Conservation (phyloP, 148 eudicot genomes). For the Vaccinium corymbosum region DNA sequence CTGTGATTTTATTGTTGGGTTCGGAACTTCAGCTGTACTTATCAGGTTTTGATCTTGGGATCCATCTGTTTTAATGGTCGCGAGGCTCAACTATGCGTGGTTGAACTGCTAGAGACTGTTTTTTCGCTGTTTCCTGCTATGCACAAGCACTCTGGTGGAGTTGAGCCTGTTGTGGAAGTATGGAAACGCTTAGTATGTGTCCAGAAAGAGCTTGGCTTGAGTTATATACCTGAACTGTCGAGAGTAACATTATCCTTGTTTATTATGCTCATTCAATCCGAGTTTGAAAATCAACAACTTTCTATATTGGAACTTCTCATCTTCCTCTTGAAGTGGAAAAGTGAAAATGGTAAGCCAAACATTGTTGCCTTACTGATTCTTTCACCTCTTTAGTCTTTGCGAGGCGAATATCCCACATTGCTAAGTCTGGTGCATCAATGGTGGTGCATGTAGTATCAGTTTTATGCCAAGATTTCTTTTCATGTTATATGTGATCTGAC, state of each 20-base stretch:
- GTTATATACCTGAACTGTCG: constrained; percentile 48
- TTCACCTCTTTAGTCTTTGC: not conserved
- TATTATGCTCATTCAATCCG: constrained; percentile 44
- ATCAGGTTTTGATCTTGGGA: constrained; percentile 3
- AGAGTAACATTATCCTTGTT: constrained; percentile 52
- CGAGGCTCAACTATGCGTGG: constrained; percentile 64
- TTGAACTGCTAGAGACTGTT: constrained; percentile 55
- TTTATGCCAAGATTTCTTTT: not conserved
- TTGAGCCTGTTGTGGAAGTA: constrained; percentile 50
- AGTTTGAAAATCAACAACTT: constrained; percentile 76
- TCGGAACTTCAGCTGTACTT: not conserved
- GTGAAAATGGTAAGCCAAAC: constrained; percentile 52
- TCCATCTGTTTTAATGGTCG: constrained; percentile 13
- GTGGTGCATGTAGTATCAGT: not conserved
- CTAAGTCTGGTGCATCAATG: not conserved
- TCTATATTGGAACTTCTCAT: constrained; percentile 50
- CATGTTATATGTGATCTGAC: too few relatives aligned
- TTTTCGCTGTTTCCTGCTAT: constrained; percentile 41
- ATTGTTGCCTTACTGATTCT: not conserved
- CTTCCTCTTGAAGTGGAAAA: constrained; percentile 64
- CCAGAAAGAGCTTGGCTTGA: constrained; percentile 76
- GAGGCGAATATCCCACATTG: not conserved
- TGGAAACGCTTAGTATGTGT: constrained; percentile 48
- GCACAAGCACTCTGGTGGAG: constrained; percentile 36
- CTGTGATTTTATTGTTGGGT: not conserved